phyloP scores from a whole-genome alignment of 2,329 filamentous ascomycete species.

The Talaromyces sp. region DNA sequence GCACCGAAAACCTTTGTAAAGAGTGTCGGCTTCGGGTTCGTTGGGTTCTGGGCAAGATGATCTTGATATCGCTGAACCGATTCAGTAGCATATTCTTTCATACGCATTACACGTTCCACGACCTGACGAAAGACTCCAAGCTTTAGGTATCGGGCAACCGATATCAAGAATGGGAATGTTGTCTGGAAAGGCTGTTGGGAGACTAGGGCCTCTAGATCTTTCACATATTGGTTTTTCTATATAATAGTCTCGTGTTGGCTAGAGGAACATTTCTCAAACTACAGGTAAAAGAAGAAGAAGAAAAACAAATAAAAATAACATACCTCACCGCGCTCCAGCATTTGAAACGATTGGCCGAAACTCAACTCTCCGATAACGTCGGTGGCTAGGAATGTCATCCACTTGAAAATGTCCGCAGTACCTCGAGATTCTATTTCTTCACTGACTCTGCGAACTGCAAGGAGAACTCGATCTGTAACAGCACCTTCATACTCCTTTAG shows the following conservation, averaged over 20 bases:
- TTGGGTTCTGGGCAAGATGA: slow-evolving; percentile 14
- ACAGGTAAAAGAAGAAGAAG: neutral
- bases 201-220: slow-evolving; percentile 24
- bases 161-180: slow-evolving; percentile 20
- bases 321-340: slow-evolving; percentile 48
- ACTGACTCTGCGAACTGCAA: slow-evolving; percentile 41
- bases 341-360: slow-evolving; percentile 53
- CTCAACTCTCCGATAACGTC: slow-evolving; percentile 51
- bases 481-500: slow-evolving; percentile 31
- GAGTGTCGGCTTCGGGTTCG: slow-evolving; percentile 29
- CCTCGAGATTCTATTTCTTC: slow-evolving; percentile 38
- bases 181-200: slow-evolving; percentile 4
- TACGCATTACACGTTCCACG: slow-evolving; percentile 14
- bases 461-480: slow-evolving; percentile 32
- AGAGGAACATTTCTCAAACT: neutral
- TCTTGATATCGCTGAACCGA: slow-evolving; percentile 21
- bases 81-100: slow-evolving; percentile 18
- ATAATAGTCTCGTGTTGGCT: neutral
- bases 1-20: slow-evolving; percentile 33
- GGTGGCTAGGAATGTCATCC: slow-evolving; percentile 51
- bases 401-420: slow-evolving; percentile 46
- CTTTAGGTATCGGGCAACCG: slow-evolving; percentile 17
- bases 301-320: slow-evolving; percentile 3
- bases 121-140: slow-evolving; percentile 18
- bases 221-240: slow-evolving; percentile 41